phyloP scores from a whole-genome alignment of 2,329 filamentous ascomycete species.

The Pezicula carpinea region DNA sequence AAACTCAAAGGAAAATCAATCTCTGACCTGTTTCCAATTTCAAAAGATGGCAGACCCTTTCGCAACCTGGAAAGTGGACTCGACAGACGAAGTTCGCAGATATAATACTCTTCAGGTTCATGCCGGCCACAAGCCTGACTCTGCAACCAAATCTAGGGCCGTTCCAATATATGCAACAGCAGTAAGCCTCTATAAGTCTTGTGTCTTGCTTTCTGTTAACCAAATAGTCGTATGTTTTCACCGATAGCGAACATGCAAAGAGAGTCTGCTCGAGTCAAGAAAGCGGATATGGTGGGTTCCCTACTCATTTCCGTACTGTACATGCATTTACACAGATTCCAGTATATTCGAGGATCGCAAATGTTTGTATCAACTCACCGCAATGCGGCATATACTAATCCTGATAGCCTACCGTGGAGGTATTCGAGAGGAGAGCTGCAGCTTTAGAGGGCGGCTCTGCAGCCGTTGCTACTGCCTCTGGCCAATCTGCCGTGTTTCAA shows the following conservation, averaged over 20 bases:
- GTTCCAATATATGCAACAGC: constrained; percentile 95
- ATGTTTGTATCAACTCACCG: constrained; percentile 32
- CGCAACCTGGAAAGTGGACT: background rate
- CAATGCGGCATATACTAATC: background rate
- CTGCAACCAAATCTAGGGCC: constrained; percentile 78
- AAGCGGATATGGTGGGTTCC: too few relatives aligned
- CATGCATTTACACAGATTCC: too few relatives aligned
- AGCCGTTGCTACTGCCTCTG: constrained; percentile 78
- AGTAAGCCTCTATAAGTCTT: constrained; percentile 31
- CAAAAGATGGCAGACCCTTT: background rate
- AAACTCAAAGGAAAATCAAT: too few relatives aligned
- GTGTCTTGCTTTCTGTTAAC: constrained; percentile 6
- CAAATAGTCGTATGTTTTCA: constrained; percentile 79
- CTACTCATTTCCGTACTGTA: too few relatives aligned
- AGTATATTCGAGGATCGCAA: constrained; percentile 77
- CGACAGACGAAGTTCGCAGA: background rate
- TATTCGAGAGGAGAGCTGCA: constrained; percentile 93
- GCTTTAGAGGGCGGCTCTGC: constrained; percentile 88
- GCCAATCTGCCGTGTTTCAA: constrained; percentile 91
- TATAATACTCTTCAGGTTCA: background rate
- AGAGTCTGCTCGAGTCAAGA: constrained; percentile 95
- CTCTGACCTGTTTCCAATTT: background rate
- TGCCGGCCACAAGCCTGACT: constrained; percentile 70
- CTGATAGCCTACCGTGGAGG: constrained; percentile 77
- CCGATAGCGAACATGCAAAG: constrained; percentile 93